Evolutionary conservation across 1,284 basidiomycete species (phyloP).

Genomic region (Papiliotrema nemorosa): DNA sequence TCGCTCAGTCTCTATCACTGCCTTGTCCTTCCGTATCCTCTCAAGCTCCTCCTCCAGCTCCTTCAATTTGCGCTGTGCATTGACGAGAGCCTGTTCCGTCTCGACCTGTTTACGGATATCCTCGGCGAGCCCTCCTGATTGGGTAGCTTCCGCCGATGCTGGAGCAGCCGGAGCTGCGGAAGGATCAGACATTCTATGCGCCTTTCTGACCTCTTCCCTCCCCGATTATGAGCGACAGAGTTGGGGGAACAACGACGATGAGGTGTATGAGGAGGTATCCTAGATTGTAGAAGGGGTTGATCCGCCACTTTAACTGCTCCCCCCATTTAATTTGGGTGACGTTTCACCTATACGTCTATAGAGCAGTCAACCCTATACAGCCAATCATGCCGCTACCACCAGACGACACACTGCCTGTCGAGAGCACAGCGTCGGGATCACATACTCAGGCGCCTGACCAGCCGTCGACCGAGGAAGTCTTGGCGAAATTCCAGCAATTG

Average conservation of each 20-base stretch:
- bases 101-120: slow-evolving; percentile 45
- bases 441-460: slow-evolving; percentile 12
- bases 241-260: too few species aligned
- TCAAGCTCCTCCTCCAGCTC: slow-evolving; percentile 33
- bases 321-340: too few species aligned
- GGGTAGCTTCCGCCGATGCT: neutral
- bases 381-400: slow-evolving; percentile 28
- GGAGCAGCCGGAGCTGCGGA: neutral
- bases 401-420: slow-evolving; percentile 22
- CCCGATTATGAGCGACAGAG: too few species aligned
- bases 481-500: slow-evolving; percentile 35
- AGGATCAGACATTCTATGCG: neutral
- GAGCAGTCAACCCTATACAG: neutral
- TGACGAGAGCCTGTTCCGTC: slow-evolving; percentile 42
- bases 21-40: slow-evolving; percentile 30
- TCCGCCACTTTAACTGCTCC: too few species aligned
- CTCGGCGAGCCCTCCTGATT: slow-evolving; percentile 4
- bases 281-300: too few species aligned
- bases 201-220: too few species aligned
- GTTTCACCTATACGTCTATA: too few species aligned
- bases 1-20: slow-evolving; percentile 22
- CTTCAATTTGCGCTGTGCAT: slow-evolving; percentile 32
- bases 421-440: slow-evolving; percentile 12
- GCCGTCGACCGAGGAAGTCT: slow-evolving; percentile 19
- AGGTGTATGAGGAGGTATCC: too few species aligned